Percentiles rank a stretch among this genome's conserved stretches.
Conservation (phyloP, 1,139 yeast species). For the Tardiomyces blankii region DNA sequence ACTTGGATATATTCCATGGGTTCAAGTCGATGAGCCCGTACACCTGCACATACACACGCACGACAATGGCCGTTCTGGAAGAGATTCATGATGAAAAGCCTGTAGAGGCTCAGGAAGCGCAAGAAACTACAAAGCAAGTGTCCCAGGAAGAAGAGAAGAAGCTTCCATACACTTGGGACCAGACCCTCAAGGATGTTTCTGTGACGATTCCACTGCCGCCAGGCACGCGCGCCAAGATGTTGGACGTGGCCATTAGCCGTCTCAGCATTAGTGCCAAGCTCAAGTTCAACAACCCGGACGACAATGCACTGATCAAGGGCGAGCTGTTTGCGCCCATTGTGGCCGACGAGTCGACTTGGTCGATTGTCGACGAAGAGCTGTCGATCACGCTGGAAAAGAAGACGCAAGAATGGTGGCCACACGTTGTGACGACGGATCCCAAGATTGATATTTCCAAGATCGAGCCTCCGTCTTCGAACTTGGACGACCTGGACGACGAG, state of each 20-base stretch:
- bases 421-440: slow-evolving; percentile 32
- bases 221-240: slow-evolving; percentile 27
- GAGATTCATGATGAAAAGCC: neutral
- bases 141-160: neutral
- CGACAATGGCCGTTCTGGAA: neutral
- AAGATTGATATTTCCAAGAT: slow-evolving; percentile 31
- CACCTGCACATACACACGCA: neutral
- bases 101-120: neutral
- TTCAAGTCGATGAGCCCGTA: too few relatives aligned
- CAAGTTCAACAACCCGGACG: slow-evolving; percentile 9
- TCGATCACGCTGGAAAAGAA: slow-evolving; percentile 29
- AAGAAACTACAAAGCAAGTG: neutral
- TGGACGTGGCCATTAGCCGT: slow-evolving; percentile 20
- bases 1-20: too few relatives aligned
- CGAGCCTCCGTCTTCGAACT: slow-evolving; percentile 31
- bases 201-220: slow-evolving; percentile 23
- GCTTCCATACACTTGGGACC: slow-evolving; percentile 15
- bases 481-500: slow-evolving; percentile 32
- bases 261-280: slow-evolving; percentile 18
- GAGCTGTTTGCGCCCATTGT: slow-evolving; percentile 25
- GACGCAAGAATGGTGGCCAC: slow-evolving; percentile 37
- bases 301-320: slow-evolving; percentile 22
- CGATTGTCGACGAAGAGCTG: slow-evolving; percentile 30
- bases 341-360: slow-evolving; percentile 33
- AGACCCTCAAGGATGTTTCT: slow-evolving; percentile 33